Base-by-base conservation (phyloP, 768 basidiomycete genomes). In the Gautieria morchelliformis region DNA sequence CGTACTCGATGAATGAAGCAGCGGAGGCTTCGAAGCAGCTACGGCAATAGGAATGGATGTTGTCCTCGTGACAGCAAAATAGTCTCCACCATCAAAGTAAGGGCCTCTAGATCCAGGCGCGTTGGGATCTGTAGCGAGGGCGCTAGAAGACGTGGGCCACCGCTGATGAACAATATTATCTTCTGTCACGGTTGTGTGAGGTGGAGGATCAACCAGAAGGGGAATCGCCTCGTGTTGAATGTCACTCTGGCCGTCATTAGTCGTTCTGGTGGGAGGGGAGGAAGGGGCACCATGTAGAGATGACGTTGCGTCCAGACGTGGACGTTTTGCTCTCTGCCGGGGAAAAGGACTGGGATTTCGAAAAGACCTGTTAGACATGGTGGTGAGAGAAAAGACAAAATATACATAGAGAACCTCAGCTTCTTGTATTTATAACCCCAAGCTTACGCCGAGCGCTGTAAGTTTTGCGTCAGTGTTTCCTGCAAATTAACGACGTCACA, bases 221-320 rank as follows among this genome's bases (percentile, higher is more conserved):
- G 27, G 45, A 35, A 22, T 19, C 27, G 54, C n/a, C 27, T 35
- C 24, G 46, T 47, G 9, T 52, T 20, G 3, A 40, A 14, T 4
- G 32, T 52, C 33, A n/a, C 5, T 20, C 48, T 35, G n/a, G 15
- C 17, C 19, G 1, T 33, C 56, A 32, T 49, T n/a, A 15, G n/a
- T 37, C 40, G 15, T 20, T 33, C 17, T 45, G 54, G 15, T 5
- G n/a, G 10, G 9, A 19, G 37, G 5, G 40, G 42, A 46, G 46
- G 35, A n/a, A 9, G 12, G 30, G 17, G 35, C 5, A n/a, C 33
- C 6, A 35, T 52, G 32, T 15, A 17, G 27, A 32, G 51, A 19
- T 17, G 35, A 14, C 24, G 37, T 35, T 37, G 56, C 24, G 37
- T 57, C 56, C 20, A 57, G 27, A 57, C 56, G 46, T 37, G 48